Evolutionary conservation across 805 yeast species (phyloP), one percentile per base, ranked within the genome.

Genomic region (Sugiyamaella chiloensis): DNA sequence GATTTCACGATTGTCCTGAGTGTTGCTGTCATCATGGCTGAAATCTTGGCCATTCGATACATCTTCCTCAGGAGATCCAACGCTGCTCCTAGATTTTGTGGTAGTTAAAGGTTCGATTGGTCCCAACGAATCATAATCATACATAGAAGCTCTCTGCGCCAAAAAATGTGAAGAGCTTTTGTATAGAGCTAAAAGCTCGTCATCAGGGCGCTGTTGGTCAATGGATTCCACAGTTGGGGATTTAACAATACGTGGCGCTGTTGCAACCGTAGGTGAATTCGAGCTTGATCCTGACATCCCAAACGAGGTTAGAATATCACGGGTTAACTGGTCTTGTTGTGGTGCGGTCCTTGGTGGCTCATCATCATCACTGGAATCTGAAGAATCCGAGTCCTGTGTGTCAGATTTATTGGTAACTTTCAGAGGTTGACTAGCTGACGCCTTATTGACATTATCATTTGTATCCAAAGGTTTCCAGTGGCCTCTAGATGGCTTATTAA

Each of bases 171-270:
- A 46, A 7, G 66, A 54, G 43, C 61, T 61, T 29, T 56, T 55
- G 51, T 64, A 64, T 40, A 64, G 49, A 27, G 56, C 68, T 20
- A 61, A 60, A n/a, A 64, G 49, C 23, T 60, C 65, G 1, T 60
- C 57, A 42, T 63, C 67, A 0, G 58, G 54, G 23, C 40, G 50
- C 16, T 51, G 44, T 23, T 24, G 29, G 19, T 42, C 45, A 19
- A 24, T 12, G 7, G 45, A 29, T 16, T 30, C 39, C n/a, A 5
- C 19, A 11, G 37, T 34, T 9, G 37, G 37, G 11, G 37, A 34
- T 34, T 34, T 34, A 7, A 19, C 20, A 5, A 34, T 34, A n/a
- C 11, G 16, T 12, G 37, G 37, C 14, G 37, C 37, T 19, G 37
- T 34, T 3, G 36, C 26, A 27, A 42, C 36, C 4, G 21, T 30